phyloP scores from a whole-genome alignment of 2,329 filamentous ascomycete genomes.

The Cladophialophora carrionii region DNA sequence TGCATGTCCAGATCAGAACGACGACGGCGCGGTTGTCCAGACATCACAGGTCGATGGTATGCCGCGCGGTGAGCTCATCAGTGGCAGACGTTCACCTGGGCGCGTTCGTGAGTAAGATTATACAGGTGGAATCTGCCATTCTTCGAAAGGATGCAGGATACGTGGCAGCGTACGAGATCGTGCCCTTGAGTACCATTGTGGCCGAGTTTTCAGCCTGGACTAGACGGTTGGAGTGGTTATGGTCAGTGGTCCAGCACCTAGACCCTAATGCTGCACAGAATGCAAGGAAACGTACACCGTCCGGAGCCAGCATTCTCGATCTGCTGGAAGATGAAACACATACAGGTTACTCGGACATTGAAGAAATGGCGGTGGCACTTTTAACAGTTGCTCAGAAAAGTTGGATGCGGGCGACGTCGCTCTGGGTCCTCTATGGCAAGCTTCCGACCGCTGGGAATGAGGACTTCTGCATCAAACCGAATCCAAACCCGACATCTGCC shows the following conservation, averaged over 20 bases:
- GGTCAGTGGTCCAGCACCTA: conserved; percentile 73
- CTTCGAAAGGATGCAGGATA: conserved; percentile 74
- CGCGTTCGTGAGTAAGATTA: conserved; percentile 78
- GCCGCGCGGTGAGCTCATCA: conserved; percentile 80
- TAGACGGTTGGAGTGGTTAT: conserved; percentile 82
- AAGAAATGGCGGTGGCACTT: conserved; percentile 72
- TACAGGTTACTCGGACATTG: conserved; percentile 87
- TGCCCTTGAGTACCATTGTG: conserved; percentile 83
- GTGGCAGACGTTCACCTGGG: conserved; percentile 75
- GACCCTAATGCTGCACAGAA: conserved; percentile 46
- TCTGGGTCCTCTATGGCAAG: conserved; percentile 88
- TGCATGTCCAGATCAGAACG: conserved; percentile 73
- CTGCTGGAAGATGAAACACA: conserved; percentile 73
- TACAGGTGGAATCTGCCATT: conserved; percentile 80
- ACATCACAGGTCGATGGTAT: conserved; percentile 77
- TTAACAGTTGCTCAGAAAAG: conserved; percentile 80
- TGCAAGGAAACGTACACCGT: conserved; percentile 37
- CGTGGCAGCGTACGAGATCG: conserved; percentile 90
- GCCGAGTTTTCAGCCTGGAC: conserved; percentile 87
- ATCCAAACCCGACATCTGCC: conserved; percentile 45
- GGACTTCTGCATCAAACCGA: conserved; percentile 80
- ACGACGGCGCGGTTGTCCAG: conserved; percentile 69
- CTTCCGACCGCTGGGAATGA: conserved; percentile 73
- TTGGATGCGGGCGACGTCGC: conserved; percentile 87
- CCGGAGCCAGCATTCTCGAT: conserved; percentile 74